Base-by-base conservation (phyloP, 2,329 filamentous ascomycete genomes). In the Arthroderma sp. region DNA sequence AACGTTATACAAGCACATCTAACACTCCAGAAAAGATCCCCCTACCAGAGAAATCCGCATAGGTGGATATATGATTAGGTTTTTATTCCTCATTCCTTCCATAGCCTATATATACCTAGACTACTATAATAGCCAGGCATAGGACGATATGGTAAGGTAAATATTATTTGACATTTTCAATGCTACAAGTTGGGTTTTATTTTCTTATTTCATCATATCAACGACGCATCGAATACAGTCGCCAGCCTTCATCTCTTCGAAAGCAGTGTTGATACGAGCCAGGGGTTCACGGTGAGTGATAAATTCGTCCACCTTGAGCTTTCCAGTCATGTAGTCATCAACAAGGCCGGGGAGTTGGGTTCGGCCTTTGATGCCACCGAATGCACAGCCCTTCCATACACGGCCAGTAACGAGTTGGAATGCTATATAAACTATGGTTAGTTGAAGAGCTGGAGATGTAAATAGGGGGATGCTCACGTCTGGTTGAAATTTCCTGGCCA, bases 341-440 rank as follows among this genome's bases (percentile, higher is more conserved):
- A 98, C 87, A 36, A 98, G 80, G 47, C 75, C 80, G 40, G 84
- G 83, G 53, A 98, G 78, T 71, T 98, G 91, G 31, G 84, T 81
- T 60, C 91, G 88, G 55, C 91, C 91, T 75, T 96, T 98, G 75
- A 98, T 88, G 57, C 91, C 91, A 55, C 91, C 91, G 60, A 98
- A 98, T 11, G 91, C 91, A 62, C 89, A 96, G 44, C 91, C 91
- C 71, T 85, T 94, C 91, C 91, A 98, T 49, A 94, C 84, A 62
- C 91, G 87, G 49, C 91, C 91, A 38, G 91, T 98, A 55, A 98
- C 91, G 50, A 98, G 80, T 74, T 96, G 91, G 81, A 98, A 98
- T 62, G 91, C 85, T 93, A 30, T 41, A 47, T 9, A 38, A 38
- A 47, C 32, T 36, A 33, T 34, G 6, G 27, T 29, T 10, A 42